Evolutionary conservation across 2,329 filamentous ascomycete genomes (phyloP).

Genomic region (Davidsoniella eucalypti): DNA sequence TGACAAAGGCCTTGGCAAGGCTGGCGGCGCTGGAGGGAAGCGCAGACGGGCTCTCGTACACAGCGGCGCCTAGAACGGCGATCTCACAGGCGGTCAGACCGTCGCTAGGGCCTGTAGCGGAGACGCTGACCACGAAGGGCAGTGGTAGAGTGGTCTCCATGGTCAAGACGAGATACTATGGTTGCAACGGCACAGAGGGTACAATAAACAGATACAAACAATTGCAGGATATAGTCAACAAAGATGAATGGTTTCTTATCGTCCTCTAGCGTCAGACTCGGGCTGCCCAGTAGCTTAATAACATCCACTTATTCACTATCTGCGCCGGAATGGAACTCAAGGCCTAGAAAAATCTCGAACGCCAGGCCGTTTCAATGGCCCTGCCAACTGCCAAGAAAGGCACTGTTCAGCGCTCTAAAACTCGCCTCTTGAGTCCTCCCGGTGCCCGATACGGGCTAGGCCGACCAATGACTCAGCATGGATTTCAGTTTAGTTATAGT

Average conservation of each 20-base stretch:
- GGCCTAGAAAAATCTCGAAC: not conserved
- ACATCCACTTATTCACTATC: too few species aligned
- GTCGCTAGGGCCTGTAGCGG: slow-evolving; percentile 30
- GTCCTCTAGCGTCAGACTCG: not conserved
- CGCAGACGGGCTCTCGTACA: slow-evolving; percentile 23
- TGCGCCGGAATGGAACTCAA: not conserved
- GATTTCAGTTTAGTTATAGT: slow-evolving; percentile 2
- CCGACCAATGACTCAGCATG: slow-evolving; percentile 10
- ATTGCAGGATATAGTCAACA: not conserved
- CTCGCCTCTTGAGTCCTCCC: slow-evolving; percentile 7
- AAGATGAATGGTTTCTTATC: not conserved
- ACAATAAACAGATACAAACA: not conserved
- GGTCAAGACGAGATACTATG: slow-evolving; percentile 9
- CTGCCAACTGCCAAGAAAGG: not conserved
- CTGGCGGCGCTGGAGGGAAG: slow-evolving; percentile 30
- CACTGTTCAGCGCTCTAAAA: not conserved
- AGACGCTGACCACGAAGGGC: slow-evolving; percentile 44
- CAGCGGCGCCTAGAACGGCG: slow-evolving; percentile 40
- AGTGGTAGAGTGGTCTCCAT: slow-evolving; percentile 51
- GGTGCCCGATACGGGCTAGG: slow-evolving; percentile 1
- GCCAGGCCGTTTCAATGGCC: too few species aligned
- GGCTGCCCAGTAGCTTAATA: not conserved
- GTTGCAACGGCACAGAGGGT: not conserved
- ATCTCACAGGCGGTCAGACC: slow-evolving; percentile 42
- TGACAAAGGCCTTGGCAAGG: slow-evolving; percentile 52